Evolutionary conservation across 495 filamentous ascomycete species (phyloP).

Genomic region (Talaromyces proteolyticus): DNA sequence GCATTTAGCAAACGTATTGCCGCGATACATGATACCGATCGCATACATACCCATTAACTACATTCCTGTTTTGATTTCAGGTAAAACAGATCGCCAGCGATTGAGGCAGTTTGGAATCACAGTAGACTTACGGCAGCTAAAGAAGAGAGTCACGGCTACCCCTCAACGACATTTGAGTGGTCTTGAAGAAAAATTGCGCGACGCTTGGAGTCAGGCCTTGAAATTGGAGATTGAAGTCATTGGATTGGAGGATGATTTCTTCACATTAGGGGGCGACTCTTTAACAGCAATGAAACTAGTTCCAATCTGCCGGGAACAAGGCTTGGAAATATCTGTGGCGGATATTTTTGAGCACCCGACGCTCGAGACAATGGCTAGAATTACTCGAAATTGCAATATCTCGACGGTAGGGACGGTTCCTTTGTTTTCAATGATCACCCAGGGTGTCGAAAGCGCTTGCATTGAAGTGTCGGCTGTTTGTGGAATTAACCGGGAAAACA

Average conservation of each 20-base stretch:
- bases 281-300: slow-evolving; percentile 52
- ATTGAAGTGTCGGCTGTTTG: slow-evolving; percentile 18
- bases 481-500: slow-evolving; percentile 15
- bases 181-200: slow-evolving; percentile 30
- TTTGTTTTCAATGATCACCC: slow-evolving; percentile 30
- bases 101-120: slow-evolving; percentile 25
- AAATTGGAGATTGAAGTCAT: slow-evolving; percentile 26
- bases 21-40: slow-evolving; percentile 39
- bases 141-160: slow-evolving; percentile 7
- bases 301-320: slow-evolving; percentile 23
- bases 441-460: slow-evolving; percentile 19
- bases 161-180: slow-evolving; percentile 23
- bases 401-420: neutral
- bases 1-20: slow-evolving; percentile 25
- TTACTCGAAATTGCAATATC: slow-evolving; percentile 12
- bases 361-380: slow-evolving; percentile 33
- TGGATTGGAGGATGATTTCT: slow-evolving; percentile 43
- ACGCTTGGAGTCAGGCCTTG: slow-evolving; percentile 36
- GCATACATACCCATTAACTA: slow-evolving; percentile 34
- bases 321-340: slow-evolving; percentile 28
- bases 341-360: slow-evolving; percentile 42
- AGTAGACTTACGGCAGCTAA: slow-evolving; percentile 26
- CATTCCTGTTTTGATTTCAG: slow-evolving; percentile 34
- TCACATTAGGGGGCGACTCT: slow-evolving; percentile 58
- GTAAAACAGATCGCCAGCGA: slow-evolving; percentile 38